A percentile compares a stretch with the other conserved stretches of the same genome.
These are phyloP conservation scores for Smittium culicis DNA, from an alignment of 371 early-diverging fungal genomes.

Conservation along the genomic window DNA sequence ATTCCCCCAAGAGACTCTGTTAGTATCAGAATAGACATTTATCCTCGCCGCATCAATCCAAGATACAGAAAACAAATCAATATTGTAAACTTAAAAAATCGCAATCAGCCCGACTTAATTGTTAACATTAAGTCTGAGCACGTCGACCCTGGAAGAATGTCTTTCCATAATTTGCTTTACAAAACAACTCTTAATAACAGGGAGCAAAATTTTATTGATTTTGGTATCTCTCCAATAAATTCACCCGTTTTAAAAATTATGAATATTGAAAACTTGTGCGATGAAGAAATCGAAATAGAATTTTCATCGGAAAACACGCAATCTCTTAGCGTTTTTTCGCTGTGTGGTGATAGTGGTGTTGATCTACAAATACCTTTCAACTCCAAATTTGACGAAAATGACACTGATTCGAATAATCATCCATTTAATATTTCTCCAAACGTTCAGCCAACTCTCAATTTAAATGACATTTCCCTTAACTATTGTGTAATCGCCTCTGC, in stretches of 20 bases:
- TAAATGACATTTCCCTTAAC: too few relatives aligned
- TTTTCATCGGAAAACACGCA: slow-evolving; percentile 3
- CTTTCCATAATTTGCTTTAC: slow-evolving; percentile 92
- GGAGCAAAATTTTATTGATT: slow-evolving; percentile 87
- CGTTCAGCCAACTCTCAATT: background rate
- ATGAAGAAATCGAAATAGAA: background rate
- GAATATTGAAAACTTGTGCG: slow-evolving; percentile 70
- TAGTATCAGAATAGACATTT: slow-evolving; percentile 80
- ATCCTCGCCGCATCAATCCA: slow-evolving; percentile 94
- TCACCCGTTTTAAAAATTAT: slow-evolving; percentile 66
- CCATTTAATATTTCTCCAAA: background rate
- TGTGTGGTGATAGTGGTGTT: slow-evolving; percentile 8
- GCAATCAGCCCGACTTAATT: slow-evolving; percentile 68
- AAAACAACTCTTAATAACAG: slow-evolving; percentile 69
- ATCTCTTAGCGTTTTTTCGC: background rate
- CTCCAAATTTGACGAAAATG: background rate
- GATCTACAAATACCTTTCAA: slow-evolving; percentile 3
- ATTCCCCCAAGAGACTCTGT: slow-evolving; percentile 73
- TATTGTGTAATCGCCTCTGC: background rate
- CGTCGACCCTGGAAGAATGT: slow-evolving; percentile 87
- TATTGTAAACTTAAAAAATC: slow-evolving; percentile 75
- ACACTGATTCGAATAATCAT: background rate
- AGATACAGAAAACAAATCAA: slow-evolving; percentile 94
- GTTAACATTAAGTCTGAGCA: slow-evolving; percentile 85
- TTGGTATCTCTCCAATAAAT: slow-evolving; percentile 72